phyloP scores from a whole-genome alignment of 148 eudicot genomes.

The Rhododendron williamsianum region DNA sequence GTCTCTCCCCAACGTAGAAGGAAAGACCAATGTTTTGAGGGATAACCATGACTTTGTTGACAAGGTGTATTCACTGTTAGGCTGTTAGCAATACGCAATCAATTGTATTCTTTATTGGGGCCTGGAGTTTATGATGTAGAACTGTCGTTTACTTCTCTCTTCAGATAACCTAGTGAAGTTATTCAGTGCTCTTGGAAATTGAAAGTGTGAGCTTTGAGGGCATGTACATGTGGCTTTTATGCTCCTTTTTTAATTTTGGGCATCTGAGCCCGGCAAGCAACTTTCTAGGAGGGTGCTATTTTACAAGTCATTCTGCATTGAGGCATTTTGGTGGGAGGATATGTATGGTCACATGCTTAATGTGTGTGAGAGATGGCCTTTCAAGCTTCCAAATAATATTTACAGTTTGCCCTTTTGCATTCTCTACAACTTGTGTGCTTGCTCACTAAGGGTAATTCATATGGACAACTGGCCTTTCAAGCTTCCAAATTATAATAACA shows the following conservation, averaged over 20 bases:
- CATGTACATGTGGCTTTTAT: background rate
- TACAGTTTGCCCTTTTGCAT: background rate
- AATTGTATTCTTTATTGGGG: background rate
- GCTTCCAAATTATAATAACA: background rate
- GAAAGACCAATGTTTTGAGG: background rate
- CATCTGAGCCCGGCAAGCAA: background rate
- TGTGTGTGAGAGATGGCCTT: background rate
- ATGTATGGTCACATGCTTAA: background rate
- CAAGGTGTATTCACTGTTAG: background rate
- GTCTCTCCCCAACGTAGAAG: background rate
- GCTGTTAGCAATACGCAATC: background rate
- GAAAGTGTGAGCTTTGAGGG: background rate
- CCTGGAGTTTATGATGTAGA: background rate
- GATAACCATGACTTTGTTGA: background rate
- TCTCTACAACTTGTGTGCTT: background rate
- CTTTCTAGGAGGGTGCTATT: background rate
- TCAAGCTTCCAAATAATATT: background rate
- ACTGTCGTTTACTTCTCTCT: background rate
- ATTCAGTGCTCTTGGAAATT: background rate
- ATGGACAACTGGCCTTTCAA: background rate
- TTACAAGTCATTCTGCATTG: background rate
- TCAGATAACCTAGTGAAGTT: background rate
- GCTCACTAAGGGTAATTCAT: background rate
- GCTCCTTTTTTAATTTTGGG: background rate
- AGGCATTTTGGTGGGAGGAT: background rate